phyloP scores from a whole-genome alignment of 75 land plant species.

The Cryptomeria japonica region DNA sequence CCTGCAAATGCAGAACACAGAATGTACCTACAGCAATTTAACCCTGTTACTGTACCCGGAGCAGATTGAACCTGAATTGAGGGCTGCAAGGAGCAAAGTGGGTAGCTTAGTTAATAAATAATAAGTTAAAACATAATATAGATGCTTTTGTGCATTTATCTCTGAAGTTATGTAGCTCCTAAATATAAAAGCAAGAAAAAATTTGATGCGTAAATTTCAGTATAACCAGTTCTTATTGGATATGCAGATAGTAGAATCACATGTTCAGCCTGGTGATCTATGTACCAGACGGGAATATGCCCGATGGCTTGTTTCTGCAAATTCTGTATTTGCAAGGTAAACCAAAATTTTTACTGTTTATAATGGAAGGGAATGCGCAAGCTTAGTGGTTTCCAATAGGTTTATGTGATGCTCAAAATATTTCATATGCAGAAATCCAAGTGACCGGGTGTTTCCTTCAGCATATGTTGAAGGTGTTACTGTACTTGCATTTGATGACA shows the following conservation, averaged over 20 bases:
- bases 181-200: background rate
- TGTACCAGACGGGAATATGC: constrained; percentile 70
- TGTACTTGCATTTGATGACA: constrained; percentile 64
- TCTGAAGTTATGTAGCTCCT: background rate
- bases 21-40: no score
- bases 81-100: no score
- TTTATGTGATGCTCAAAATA: background rate
- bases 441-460: constrained; percentile 36
- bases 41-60: no score
- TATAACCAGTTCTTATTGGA: background rate
- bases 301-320: constrained; percentile 58
- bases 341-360: background rate
- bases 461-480: constrained; percentile 37
- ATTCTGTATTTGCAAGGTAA: constrained; percentile 59
- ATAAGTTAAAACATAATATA: background rate
- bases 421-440: constrained; percentile 39
- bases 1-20: no score
- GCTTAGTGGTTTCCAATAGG: background rate
- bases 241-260: constrained; percentile 61
- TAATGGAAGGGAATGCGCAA: background rate
- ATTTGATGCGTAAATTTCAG: background rate
- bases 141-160: background rate
- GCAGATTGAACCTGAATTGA: no score
- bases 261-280: constrained; percentile 40
- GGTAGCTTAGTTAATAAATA: no score